These are phyloP conservation scores for Lyophyllum decastes DNA, from an alignment of 768 basidiomycete species.

Conservation along the genomic window DNA sequence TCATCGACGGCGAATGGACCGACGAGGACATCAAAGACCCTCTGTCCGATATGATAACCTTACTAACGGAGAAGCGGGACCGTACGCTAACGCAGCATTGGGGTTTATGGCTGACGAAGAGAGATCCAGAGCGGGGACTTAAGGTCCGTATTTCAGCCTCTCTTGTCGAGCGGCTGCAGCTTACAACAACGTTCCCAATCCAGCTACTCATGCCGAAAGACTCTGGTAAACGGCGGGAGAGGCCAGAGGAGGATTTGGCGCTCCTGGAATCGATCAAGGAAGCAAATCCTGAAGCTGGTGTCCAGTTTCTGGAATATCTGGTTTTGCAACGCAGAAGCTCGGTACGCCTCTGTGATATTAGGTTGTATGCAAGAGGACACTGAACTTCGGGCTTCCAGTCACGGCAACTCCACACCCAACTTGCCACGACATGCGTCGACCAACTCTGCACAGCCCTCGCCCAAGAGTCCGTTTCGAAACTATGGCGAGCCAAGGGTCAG, in stretches of 20 bases:
- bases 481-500: constrained; percentile 72
- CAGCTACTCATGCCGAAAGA: constrained; percentile 66
- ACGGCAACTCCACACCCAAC: constrained; percentile 61
- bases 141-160: constrained; percentile 44
- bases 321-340: constrained; percentile 68
- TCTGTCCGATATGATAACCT: constrained; percentile 53
- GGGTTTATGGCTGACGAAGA: constrained; percentile 78
- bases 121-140: constrained; percentile 69
- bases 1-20: constrained; percentile 65
- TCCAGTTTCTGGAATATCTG: constrained; percentile 78
- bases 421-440: constrained; percentile 58
- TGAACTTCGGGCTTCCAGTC: constrained; percentile 39
- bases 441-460: constrained; percentile 51
- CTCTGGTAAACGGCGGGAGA: constrained; percentile 54
- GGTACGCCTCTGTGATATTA: constrained; percentile 35
- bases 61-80: constrained; percentile 61
- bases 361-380: not conserved
- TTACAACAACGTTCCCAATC: not conserved
- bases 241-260: constrained; percentile 60
- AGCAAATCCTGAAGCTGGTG: constrained; percentile 60
- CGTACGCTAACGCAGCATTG: constrained; percentile 67
- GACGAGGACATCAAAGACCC: constrained; percentile 70
- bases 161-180: constrained; percentile 2
- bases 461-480: constrained; percentile 53
- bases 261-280: constrained; percentile 58